Conservation (phyloP, 2,329 filamentous ascomycete species). For the Fusarium newnesense region DNA sequence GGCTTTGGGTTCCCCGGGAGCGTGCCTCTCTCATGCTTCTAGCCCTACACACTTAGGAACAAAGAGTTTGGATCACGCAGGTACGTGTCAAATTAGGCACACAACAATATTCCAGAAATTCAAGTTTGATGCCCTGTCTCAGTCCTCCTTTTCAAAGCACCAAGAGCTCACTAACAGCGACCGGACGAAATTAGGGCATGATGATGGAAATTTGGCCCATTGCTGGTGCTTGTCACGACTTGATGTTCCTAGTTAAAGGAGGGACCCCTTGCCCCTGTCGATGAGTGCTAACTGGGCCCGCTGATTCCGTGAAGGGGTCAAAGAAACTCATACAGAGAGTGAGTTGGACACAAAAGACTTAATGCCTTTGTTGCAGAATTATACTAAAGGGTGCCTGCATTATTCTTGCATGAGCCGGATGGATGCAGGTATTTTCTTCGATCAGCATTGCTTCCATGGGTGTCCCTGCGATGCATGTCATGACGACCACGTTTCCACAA, state of each 20-base stretch:
- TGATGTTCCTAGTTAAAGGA: slow-evolving; percentile 28
- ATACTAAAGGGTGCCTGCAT: slow-evolving; percentile 15
- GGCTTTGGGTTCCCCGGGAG: slow-evolving; percentile 34
- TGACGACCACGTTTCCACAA: slow-evolving; percentile 37
- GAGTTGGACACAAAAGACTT: slow-evolving; percentile 27
- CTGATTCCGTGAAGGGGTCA: slow-evolving; percentile 24
- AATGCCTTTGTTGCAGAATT: neutral
- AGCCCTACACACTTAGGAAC: slow-evolving; percentile 30
- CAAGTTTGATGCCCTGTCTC: slow-evolving; percentile 33
- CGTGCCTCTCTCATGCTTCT: slow-evolving; percentile 30
- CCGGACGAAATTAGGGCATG: slow-evolving; percentile 31
- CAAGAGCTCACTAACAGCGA: slow-evolving; percentile 25
- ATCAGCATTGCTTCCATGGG: slow-evolving; percentile 28
- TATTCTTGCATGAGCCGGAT: slow-evolving; percentile 22
- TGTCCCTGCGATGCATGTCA: slow-evolving; percentile 37
- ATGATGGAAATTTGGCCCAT: slow-evolving; percentile 40
- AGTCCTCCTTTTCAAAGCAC: slow-evolving; percentile 30
- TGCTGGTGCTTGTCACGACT: slow-evolving; percentile 27
- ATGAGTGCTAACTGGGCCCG: slow-evolving; percentile 21
- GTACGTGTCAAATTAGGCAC: slow-evolving; percentile 34
- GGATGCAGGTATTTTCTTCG: slow-evolving; percentile 17
- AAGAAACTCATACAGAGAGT: slow-evolving; percentile 14
- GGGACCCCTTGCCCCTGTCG: slow-evolving; percentile 26
- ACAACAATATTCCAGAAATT: slow-evolving; percentile 32
- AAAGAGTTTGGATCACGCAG: slow-evolving; percentile 26